A percentile compares a stretch with the other conserved stretches of the same genome.
phyloP scores from a whole-genome alignment of 2,329 filamentous ascomycete species.

The Epichloe elymi region DNA sequence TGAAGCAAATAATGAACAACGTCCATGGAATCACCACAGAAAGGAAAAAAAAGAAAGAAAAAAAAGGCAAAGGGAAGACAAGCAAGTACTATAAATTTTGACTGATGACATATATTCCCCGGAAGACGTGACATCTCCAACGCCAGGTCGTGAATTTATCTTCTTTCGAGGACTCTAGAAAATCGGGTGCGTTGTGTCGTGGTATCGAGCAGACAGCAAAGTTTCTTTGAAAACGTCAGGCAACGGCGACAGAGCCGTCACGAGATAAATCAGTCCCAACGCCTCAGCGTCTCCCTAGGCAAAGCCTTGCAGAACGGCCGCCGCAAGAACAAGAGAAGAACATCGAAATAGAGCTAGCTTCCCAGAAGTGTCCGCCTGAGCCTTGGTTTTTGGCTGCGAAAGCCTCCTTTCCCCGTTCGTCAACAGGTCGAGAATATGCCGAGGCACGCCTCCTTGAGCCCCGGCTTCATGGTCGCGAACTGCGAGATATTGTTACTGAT shows the following conservation, averaged over 20 bases:
- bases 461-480: too few relatives aligned
- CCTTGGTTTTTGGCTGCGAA: constrained; percentile 1
- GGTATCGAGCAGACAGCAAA: constrained; percentile 20
- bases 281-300: constrained; percentile 16
- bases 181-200: constrained; percentile 17
- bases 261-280: constrained; percentile 16
- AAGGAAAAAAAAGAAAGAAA: not conserved
- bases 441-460: too few relatives aligned
- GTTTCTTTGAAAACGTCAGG: constrained; percentile 7
- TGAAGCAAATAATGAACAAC: not conserved
- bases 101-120: constrained; percentile 26
- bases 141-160: constrained; percentile 25
- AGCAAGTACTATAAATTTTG: constrained; percentile 21
- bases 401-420: not conserved
- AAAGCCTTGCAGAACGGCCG: constrained; percentile 9
- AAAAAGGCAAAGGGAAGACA: constrained; percentile 11
- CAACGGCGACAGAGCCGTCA: constrained; percentile 10
- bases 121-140: constrained; percentile 25
- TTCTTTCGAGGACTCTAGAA: constrained; percentile 14
- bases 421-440: not conserved
- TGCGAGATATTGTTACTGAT: not conserved
- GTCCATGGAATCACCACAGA: not conserved
- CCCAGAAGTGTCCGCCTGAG: constrained; percentile 1
- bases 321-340: constrained; percentile 13
- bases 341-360: constrained; percentile 11